phyloP scores from a whole-genome alignment of 73 alveolate species.

The Paramecium caudatum region DNA sequence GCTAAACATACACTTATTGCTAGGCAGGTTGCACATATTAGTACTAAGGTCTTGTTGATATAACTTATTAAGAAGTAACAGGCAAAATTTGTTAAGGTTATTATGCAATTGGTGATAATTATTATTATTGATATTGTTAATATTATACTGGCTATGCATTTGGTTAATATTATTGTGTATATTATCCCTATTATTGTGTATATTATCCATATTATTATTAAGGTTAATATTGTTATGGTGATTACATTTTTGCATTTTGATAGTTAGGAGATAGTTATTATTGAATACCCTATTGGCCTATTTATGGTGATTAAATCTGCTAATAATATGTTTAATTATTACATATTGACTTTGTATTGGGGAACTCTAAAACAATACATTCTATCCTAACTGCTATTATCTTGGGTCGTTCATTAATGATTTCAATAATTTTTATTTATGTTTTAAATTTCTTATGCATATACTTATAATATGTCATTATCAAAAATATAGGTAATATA shows the following conservation, averaged over 20 bases:
- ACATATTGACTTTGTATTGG: slow-evolving; percentile 3
- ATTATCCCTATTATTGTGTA: neutral
- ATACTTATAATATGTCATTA: neutral
- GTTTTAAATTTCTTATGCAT: neutral
- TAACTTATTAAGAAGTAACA: slow-evolving; percentile 2
- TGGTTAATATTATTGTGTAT: neutral
- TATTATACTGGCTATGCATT: neutral
- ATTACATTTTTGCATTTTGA: neutral
- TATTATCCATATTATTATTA: neutral
- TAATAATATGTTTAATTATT: neutral
- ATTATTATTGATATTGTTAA: neutral
- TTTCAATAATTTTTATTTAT: slow-evolving; percentile 16
- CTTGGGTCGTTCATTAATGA: slow-evolving; percentile 22
- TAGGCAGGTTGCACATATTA: neutral
- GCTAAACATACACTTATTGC: neutral
- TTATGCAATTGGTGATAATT: neutral
- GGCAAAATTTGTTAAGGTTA: slow-evolving; percentile 4
- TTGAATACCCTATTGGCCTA: neutral
- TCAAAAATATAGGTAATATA: neutral
- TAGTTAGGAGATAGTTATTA: neutral
- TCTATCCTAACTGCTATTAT: neutral
- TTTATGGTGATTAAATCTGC: neutral
- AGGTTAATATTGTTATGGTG: neutral
- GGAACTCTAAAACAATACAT: neutral
- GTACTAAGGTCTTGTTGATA: slow-evolving; percentile 22